These are phyloP conservation scores for Silene noctiflora DNA, from an alignment of 179 eudicot genomes.

Conservation along the genomic window DNA sequence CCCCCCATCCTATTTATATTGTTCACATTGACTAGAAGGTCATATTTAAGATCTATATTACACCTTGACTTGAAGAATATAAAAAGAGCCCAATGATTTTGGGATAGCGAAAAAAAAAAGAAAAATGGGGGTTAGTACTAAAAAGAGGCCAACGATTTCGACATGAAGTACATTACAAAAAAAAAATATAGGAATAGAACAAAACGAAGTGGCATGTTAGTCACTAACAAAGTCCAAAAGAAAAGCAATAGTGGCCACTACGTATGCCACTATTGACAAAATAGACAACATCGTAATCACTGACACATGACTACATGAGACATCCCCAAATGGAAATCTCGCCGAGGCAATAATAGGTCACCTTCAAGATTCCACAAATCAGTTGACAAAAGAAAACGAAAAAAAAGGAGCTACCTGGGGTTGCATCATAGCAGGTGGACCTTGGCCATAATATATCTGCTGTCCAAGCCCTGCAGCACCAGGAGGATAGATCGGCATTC, in stretches of 20 bases:
- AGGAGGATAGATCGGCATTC: slow-evolving; percentile 67
- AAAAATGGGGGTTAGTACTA: too few species aligned
- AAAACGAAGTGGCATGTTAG: not conserved
- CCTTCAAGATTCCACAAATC: not conserved
- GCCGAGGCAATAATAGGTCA: not conserved
- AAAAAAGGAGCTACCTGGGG: slow-evolving; percentile 42
- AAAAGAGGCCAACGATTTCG: not conserved
- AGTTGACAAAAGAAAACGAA: not conserved
- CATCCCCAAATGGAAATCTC: not conserved
- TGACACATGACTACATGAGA: not conserved
- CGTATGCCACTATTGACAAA: not conserved
- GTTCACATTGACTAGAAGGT: too few species aligned
- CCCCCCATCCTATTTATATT: too few species aligned
- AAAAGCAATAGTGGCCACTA: not conserved
- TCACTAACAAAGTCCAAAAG: not conserved
- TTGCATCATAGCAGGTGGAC: slow-evolving; percentile 60
- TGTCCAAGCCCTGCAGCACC: slow-evolving; percentile 65
- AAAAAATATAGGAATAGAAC: not conserved
- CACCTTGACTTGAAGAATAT: too few species aligned
- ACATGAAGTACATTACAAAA: not conserved
- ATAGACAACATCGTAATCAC: not conserved
- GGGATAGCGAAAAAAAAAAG: too few species aligned
- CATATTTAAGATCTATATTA: too few species aligned
- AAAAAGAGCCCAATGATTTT: not conserved
- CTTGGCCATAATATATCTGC: slow-evolving; percentile 63